phyloP scores from a whole-genome alignment of 768 basidiomycete genomes.

The Roridomyces roridus region DNA sequence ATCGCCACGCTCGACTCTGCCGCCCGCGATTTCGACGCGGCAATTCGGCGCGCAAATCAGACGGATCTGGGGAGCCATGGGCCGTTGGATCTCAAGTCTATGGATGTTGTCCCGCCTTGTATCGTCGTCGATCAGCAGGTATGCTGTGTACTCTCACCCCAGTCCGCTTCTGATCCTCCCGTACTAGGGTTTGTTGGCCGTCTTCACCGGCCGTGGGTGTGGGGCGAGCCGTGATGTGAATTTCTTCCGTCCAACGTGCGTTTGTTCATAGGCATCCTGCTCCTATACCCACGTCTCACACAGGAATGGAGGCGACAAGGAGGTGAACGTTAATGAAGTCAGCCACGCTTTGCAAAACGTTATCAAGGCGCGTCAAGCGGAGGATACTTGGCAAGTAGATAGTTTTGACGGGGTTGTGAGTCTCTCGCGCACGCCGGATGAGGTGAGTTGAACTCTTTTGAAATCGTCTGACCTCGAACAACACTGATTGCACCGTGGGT shows the following conservation, averaged over 20 bases:
- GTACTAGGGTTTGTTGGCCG: conserved; percentile 36
- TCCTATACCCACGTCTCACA: not conserved
- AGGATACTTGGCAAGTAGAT: conserved; percentile 37
- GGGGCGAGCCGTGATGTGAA: conserved; percentile 34
- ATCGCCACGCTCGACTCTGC: conserved; percentile 23
- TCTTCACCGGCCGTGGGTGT: conserved; percentile 37
- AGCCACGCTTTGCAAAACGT: conserved; percentile 27
- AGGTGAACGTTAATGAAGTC: conserved; percentile 36
- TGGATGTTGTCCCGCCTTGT: conserved; percentile 29
- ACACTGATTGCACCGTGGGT: too few relatives aligned
- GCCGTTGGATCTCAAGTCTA: conserved; percentile 35
- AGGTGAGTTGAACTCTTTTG: too few relatives aligned
- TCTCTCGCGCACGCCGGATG: conserved; percentile 31
- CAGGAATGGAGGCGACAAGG: conserved; percentile 34
- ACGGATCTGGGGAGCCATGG: conserved; percentile 29
- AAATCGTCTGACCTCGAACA: too few relatives aligned
- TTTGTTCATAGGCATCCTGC: not conserved
- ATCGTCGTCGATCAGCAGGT: conserved; percentile 34
- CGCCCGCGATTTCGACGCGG: conserved; percentile 27
- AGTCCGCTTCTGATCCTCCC: too few relatives aligned
- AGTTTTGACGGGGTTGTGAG: conserved; percentile 28
- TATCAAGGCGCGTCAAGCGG: conserved; percentile 26
- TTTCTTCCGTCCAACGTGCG: conserved; percentile 35
- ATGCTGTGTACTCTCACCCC: too few relatives aligned
- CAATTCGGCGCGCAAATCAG: conserved; percentile 31